Percentiles rank a stretch among this genome's conserved stretches.
phyloP scores from a whole-genome alignment of 2,329 filamentous ascomycete species.

The Alternaria triticimaculans region DNA sequence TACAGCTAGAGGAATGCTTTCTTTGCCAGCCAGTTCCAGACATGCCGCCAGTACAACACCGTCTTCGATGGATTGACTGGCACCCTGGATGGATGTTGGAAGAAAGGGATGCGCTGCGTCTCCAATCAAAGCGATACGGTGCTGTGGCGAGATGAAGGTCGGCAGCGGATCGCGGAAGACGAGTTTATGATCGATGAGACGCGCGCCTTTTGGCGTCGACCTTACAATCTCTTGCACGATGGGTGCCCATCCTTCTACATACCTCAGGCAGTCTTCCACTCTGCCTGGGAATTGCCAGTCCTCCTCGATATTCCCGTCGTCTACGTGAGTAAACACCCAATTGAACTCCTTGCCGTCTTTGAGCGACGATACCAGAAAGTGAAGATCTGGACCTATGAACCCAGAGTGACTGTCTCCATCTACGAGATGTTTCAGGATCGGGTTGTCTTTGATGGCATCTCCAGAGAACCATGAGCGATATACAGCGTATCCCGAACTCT shows the following conservation, averaged over 20 bases:
- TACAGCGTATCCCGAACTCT: constrained; percentile 61
- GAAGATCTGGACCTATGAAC: constrained; percentile 45
- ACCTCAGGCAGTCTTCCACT: constrained; percentile 41
- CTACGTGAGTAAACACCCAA: constrained; percentile 51
- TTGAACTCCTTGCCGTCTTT: constrained; percentile 46
- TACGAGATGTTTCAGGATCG: constrained; percentile 39
- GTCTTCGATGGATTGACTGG: constrained; percentile 63
- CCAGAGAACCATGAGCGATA: constrained; percentile 55
- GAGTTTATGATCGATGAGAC: constrained; percentile 61
- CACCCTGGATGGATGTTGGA: constrained; percentile 61
- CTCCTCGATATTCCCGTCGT: constrained; percentile 44
- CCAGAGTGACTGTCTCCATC: constrained; percentile 43
- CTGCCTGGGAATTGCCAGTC: constrained; percentile 43
- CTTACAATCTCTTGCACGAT: constrained; percentile 42
- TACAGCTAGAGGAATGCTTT: constrained; percentile 30
- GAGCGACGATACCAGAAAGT: constrained; percentile 45
- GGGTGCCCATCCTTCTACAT: constrained; percentile 40
- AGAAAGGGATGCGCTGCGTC: constrained; percentile 63
- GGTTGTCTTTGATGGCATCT: constrained; percentile 34
- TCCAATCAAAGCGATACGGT: constrained; percentile 58
- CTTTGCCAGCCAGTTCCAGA: constrained; percentile 35
- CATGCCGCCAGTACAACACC: constrained; percentile 38
- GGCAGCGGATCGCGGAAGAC: constrained; percentile 61
- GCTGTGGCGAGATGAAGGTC: constrained; percentile 58
- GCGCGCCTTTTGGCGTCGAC: constrained; percentile 39